Evolutionary conservation across 2,329 filamentous ascomycete genomes (phyloP).

Genomic region (Apiospora sp.): DNA sequence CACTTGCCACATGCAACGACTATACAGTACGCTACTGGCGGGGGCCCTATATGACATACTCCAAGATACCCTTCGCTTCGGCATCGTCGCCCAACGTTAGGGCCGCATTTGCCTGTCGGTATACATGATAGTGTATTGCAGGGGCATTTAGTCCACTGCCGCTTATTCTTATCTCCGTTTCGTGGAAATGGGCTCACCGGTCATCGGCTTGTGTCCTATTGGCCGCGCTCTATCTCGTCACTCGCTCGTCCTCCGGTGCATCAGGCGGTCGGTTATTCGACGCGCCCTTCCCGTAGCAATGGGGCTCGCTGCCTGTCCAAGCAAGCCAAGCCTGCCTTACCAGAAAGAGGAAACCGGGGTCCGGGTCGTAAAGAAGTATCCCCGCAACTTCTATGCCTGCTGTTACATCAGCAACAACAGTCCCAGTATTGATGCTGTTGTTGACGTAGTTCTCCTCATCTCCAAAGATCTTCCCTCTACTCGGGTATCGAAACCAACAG

Average conservation of each 20-base stretch:
- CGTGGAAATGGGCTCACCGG: conserved; percentile 15
- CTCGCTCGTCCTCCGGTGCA: not conserved
- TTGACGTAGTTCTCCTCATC: not conserved
- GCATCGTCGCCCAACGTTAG: not conserved
- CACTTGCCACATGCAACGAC: not conserved
- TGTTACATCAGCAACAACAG: not conserved
- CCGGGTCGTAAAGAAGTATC: not conserved
- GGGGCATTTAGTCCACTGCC: not conserved
- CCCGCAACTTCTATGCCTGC: not conserved
- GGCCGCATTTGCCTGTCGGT: not conserved
- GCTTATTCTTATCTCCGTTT: conserved; percentile 7
- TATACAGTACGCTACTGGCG: not conserved
- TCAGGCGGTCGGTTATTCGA: conserved; percentile 3
- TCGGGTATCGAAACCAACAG: not conserved
- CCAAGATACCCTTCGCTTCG: not conserved
- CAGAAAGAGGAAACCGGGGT: not conserved
- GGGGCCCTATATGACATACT: not conserved
- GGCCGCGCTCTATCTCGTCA: not conserved
- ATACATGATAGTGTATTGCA: not conserved
- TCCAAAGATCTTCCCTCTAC: not conserved
- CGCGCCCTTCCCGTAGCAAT: not conserved
- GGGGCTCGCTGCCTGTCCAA: not conserved
- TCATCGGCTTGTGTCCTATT: conserved; percentile 19
- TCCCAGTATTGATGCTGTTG: not conserved
- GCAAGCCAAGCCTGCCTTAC: conserved; percentile 4